Base-by-base conservation (phyloP, 306 rosid genomes). In the Cyamopsis tetragonoloba region DNA sequence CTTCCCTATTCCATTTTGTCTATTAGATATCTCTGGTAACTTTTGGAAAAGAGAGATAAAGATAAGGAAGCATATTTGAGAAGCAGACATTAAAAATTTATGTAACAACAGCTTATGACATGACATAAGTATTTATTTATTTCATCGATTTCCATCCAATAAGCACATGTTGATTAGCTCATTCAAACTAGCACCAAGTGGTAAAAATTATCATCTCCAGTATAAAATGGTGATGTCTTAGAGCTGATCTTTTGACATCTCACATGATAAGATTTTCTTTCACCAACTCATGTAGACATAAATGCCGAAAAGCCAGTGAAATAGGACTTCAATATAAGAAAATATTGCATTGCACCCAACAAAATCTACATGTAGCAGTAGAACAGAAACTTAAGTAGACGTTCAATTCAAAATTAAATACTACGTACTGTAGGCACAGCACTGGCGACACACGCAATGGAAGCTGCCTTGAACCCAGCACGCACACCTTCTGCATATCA, bases 391-490 rank as follows among this genome's bases (percentile, higher is more conserved):
- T 34, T 20, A 54, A 23, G 38, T 7, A 19, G 44, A 15, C n/a
- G n/a, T 61, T 30, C 44, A 28, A 17, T 5, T 48, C 15, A 7
- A 34, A 23, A 26, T 18, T 27, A 53, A 53, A 53, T 79, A 15
- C 48, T 13, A 74, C 84, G 26, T 84, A 89, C 98, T 0, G 98
- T 93, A 22, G 97, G 91, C 70, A 88, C 86, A 13, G 97, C 79
- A 64, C 81, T 89, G 48, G 51, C 83, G 2, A 79, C 80, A 26
- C 80, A 76, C 30, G 81, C 87, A 51, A 86, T 62, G 14, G 71
- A 53, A 77, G 91, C 95, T 1, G 93, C 82, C 82, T 81, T 93
- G 77, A 89, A 76, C 62, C 98, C 98, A 9, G 87, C 84, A 59
- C 83, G 91, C 64, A 85, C 80, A 0, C 98, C 93, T 62, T 89